phyloP scores from a whole-genome alignment of 495 filamentous ascomycete species.

The Hamigera avellanea region DNA sequence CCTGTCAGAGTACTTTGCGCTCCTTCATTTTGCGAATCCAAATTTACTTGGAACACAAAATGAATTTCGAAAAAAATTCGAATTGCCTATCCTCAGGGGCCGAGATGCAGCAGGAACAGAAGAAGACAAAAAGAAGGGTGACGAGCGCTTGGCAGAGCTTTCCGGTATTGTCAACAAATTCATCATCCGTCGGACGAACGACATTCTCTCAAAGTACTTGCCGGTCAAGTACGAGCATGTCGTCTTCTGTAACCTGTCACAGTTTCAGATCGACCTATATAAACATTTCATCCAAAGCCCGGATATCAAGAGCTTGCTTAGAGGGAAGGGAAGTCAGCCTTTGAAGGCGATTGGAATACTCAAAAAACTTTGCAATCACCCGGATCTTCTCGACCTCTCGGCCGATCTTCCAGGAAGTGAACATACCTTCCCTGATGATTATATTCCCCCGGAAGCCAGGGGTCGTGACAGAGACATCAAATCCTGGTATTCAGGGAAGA shows the following conservation, averaged over 20 bases:
- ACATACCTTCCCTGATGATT: constrained; percentile 73
- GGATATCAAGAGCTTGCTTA: constrained; percentile 81
- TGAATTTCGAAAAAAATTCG: constrained; percentile 92
- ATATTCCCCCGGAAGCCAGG: constrained; percentile 71
- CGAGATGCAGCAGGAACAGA: constrained; percentile 87
- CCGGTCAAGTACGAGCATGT: constrained; percentile 99
- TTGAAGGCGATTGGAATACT: constrained; percentile 92
- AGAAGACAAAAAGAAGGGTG: constrained; percentile 68
- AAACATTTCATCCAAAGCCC: constrained; percentile 95
- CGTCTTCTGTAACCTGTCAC: constrained; percentile 94
- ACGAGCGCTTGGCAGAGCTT: constrained; percentile 73
- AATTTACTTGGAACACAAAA: constrained; percentile 76
- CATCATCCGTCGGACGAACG: constrained; percentile 96
- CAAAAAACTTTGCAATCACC: constrained; percentile 98
- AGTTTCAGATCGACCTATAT: constrained; percentile 88
- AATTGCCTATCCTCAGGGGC: constrained; percentile 84
- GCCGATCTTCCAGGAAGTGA: constrained; percentile 84
- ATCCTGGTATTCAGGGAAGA: constrained; percentile 95
- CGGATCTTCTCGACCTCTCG: constrained; percentile 78
- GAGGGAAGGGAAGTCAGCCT: constrained; percentile 92
- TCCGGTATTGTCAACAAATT: constrained; percentile 89
- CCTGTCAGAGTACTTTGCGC: constrained; percentile 90
- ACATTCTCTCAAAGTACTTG: constrained; percentile 95
- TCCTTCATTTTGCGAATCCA: constrained; percentile 95
- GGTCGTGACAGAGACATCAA: constrained; percentile 89